Conservation (phyloP, 768 basidiomycete genomes). For the Tricholoma flavovirens region DNA sequence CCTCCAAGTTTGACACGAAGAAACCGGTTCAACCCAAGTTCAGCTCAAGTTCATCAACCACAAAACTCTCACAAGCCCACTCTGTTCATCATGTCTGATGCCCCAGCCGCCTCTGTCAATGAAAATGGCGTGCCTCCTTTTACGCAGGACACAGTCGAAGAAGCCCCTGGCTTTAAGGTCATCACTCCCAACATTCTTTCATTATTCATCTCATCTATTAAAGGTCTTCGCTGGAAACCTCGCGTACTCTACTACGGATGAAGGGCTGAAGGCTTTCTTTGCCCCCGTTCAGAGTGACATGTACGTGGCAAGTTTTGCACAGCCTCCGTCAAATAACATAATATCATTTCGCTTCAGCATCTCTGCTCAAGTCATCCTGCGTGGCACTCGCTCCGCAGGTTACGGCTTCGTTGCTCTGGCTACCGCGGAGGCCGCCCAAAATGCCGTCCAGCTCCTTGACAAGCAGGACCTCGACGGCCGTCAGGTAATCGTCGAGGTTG, state of each 20-base stretch:
- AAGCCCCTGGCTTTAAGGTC: slow-evolving; percentile 80
- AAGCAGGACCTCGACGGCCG: slow-evolving; percentile 88
- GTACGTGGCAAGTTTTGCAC: slow-evolving; percentile 54
- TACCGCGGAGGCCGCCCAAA: slow-evolving; percentile 76
- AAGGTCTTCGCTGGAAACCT: slow-evolving; percentile 96
- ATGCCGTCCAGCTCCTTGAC: slow-evolving; percentile 81
- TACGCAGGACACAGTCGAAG: slow-evolving; percentile 65
- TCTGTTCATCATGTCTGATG: slow-evolving; percentile 78
- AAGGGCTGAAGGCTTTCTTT: slow-evolving; percentile 93
- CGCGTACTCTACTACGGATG: slow-evolving; percentile 89
- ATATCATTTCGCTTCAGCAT: slow-evolving; percentile 40
- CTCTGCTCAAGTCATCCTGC: slow-evolving; percentile 81
- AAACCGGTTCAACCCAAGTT: slow-evolving; percentile 70
- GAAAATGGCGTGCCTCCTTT: slow-evolving; percentile 81
- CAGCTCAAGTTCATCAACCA: slow-evolving; percentile 48
- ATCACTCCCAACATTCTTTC: slow-evolving; percentile 16
- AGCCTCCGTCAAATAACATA: slow-evolving; percentile 31
- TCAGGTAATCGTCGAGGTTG: slow-evolving; percentile 85
- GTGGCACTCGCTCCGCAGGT: slow-evolving; percentile 80
- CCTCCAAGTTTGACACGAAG: slow-evolving; percentile 80
- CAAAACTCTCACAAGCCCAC: slow-evolving; percentile 49
- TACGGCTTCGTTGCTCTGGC: slow-evolving; percentile 90
- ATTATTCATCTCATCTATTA: slow-evolving; percentile 17
- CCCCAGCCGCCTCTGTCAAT: slow-evolving; percentile 78
- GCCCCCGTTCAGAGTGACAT: slow-evolving; percentile 81